Evolutionary conservation across 2,329 filamentous ascomycete species (phyloP).

Genomic region (Amphichorda felina): DNA sequence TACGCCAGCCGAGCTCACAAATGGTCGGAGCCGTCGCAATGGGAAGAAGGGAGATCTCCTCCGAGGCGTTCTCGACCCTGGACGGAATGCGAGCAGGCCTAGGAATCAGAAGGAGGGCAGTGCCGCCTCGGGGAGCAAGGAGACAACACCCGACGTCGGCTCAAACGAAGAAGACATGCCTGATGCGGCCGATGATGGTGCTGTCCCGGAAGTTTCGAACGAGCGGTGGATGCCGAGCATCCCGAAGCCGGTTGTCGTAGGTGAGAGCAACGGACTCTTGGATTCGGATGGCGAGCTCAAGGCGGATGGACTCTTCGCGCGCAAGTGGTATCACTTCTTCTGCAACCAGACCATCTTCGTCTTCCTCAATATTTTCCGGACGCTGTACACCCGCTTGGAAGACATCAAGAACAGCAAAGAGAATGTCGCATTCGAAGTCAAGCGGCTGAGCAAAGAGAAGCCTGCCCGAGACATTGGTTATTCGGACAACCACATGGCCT

Average conservation of each 20-base stretch:
- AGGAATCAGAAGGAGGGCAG: constrained; percentile 71
- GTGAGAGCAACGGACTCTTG: constrained; percentile 38
- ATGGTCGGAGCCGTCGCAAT: constrained; percentile 58
- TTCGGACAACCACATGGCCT: constrained; percentile 65
- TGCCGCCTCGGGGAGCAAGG: constrained; percentile 67
- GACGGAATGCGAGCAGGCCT: constrained; percentile 57
- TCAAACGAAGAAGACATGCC: constrained; percentile 69
- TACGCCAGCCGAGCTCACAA: constrained; percentile 58
- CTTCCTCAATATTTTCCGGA: constrained; percentile 88
- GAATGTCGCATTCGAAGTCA: constrained; percentile 61
- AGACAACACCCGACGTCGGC: constrained; percentile 75
- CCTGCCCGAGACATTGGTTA: constrained; percentile 77
- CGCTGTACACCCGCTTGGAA: constrained; percentile 74
- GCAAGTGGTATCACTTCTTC: constrained; percentile 80
- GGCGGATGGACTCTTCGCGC: constrained; percentile 69
- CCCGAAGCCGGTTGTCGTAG: constrained; percentile 41
- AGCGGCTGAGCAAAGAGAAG: constrained; percentile 61
- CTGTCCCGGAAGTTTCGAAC: constrained; percentile 50
- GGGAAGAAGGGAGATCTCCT: constrained; percentile 72
- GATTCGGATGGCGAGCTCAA: constrained; percentile 53
- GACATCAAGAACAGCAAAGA: constrained; percentile 72
- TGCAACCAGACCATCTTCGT: constrained; percentile 85
- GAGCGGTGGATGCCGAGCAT: constrained; percentile 54
- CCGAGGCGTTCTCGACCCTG: constrained; percentile 73
- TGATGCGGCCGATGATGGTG: constrained; percentile 44